A percentile compares a stretch with the other conserved stretches of the same genome.
These are phyloP conservation scores for Blepharisma japonicum DNA, from an alignment of 73 alveolate species.

Conservation along the genomic window DNA sequence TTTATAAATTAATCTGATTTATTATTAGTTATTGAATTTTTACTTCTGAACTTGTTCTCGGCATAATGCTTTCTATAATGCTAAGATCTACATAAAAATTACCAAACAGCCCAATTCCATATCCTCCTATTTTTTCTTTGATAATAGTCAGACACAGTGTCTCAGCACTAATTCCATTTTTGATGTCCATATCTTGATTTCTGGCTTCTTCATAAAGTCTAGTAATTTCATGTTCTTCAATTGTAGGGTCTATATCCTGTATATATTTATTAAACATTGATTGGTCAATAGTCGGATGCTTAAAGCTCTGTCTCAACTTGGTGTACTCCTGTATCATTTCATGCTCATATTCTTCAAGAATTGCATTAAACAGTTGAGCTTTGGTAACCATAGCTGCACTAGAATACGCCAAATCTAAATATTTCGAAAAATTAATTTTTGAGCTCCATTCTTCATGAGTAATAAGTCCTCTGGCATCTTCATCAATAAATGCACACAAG, in stretches of 20 bases:
- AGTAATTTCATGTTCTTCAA: constrained; percentile 5
- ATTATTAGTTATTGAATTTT: no score
- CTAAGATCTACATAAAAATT: no score
- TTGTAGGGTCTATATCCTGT: background rate
- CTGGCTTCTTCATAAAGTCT: constrained; percentile 22
- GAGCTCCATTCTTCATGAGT: constrained; percentile 18
- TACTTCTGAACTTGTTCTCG: no score
- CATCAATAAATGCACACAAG: constrained; percentile 10
- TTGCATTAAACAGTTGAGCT: constrained; percentile 1
- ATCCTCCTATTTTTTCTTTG: constrained; percentile 24
- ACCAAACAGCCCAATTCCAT: constrained; percentile 26
- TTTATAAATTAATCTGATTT: no score
- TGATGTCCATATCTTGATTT: background rate
- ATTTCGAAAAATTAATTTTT: background rate
- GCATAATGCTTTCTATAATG: no score
- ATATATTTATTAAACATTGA: no score
- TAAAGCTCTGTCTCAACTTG: constrained; percentile 6
- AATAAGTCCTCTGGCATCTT: background rate
- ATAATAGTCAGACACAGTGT: background rate
- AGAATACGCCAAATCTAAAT: background rate
- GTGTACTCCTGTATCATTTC: constrained; percentile 16
- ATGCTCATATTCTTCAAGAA: constrained; percentile 17
- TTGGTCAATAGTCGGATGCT: background rate
- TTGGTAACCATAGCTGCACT: constrained; percentile 8
- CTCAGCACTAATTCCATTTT: background rate